Evolutionary conservation across 2,329 filamentous ascomycete genomes (phyloP), one percentile per base, ranked within the genome.

Genomic region (Ascochyta rabiei): DNA sequence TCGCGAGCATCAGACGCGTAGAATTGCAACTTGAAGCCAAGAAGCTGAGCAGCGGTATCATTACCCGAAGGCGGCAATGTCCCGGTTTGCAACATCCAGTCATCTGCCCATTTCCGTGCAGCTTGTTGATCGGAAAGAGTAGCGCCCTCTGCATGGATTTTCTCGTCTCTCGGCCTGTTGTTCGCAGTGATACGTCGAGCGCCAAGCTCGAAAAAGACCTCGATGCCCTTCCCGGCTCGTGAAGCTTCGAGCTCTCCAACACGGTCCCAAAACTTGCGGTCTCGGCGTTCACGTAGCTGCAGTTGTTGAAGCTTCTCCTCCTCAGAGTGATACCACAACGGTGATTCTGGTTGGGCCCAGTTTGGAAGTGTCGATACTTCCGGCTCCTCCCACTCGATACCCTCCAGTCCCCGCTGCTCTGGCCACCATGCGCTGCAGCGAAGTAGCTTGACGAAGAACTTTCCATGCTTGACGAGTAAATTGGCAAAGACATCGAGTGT

Each of bases 341-440:
- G 72, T 40, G 86, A 90, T 13, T 84, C 85, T 10, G 93, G 92
- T 21, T 90, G 78, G 13, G 93, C 93, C 93, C 95, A 97, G 24
- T 81, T 81, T 0, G 93, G 95, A n/a, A 98, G 79, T 0, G 90
- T 88, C 3, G 84, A 83, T 13, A 84, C 79, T 42, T 83, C 83
- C 16, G 81, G 75, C 37, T 80, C 77, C 28, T 75, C 65, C 68
- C 73, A 77, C 16, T 79, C 78, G 40, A 84, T 77, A 19, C 78
- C 76, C 38, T 82, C 78, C 10, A 80, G 71, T 28, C 83, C 81
- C 44, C 85, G 86, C 44, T 87, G 77, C 50, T 83, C 86, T 1
- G 95, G 95, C 95, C 95, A 99, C 95, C 95, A 99, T 21, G 93
- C 96, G 77, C 93, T 98, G 54, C 88, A 87, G 53, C 93, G 85